Evolutionary conservation across 2,329 filamentous ascomycete genomes (phyloP), one percentile per base, ranked within the genome.

Genomic region (Botrytis aclada): DNA sequence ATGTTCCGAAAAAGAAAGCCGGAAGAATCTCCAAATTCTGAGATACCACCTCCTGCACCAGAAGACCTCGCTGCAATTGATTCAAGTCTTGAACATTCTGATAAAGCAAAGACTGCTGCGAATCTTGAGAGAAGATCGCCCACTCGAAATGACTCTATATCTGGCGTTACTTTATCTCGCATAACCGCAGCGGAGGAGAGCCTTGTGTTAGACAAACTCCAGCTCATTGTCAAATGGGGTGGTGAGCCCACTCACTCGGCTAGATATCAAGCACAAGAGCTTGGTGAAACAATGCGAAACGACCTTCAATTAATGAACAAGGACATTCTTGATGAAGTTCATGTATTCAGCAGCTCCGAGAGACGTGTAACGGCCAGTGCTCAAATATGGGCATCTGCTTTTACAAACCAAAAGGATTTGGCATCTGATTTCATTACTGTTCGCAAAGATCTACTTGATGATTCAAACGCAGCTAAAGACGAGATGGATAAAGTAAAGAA

Each of bases 401-500:
- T 99, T 81, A 85, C 98, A 61, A 92, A 94, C 69, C 89, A 93
- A 80, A 94, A 97, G 81, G 93, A 98, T 71, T 86, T 98, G 25
- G 89, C 92, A 0, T 89, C 93, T 37, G 93, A 97, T 78, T 94
- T 93, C 76, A 97, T 99, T 75, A 92, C 90, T 47, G 91, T 98
- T 72, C 91, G 96, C 70, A 99, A 99, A 81, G 95, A 98, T 82
- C 87, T 99, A 10, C 85, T 99, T 4, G 96, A 99, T 81, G 96
- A 99, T 81, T 98, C 95, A 0, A 99, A 99, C 82, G 96, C 96
- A 6, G 96, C 96, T 73, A 99, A 99, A 82, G 96, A 99, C 81
- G 94, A 97, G 80, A 99, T 98, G 93, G 97, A 99, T 83, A 98
- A 97, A 83, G 96, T 99, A 72, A 99, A 99, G 87, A 99, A 99